Evolutionary conservation across 441 rosid genomes (phyloP).

Genomic region (Populus hybrid): DNA sequence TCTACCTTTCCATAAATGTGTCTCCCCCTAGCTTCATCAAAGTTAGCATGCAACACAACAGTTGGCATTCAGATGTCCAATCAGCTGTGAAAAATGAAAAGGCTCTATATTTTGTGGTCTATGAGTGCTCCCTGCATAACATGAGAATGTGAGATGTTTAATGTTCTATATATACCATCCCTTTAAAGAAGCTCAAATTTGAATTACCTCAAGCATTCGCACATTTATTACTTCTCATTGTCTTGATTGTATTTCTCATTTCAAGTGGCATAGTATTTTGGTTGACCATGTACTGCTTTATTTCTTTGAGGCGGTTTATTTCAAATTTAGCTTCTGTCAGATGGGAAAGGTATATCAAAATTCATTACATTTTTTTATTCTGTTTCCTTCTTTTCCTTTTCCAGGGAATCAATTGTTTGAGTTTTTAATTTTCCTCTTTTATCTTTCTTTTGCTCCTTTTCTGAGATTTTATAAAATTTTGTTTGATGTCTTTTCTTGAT

Average conservation of each 20-base stretch:
- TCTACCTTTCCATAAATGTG: not conserved
- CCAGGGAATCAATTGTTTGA: not conserved
- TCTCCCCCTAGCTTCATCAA: not conserved
- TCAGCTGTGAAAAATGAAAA: not conserved
- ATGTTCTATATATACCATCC: not conserved
- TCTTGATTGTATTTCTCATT: not conserved
- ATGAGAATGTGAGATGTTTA: not conserved
- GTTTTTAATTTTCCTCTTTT: not conserved
- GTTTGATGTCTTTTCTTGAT: not conserved
- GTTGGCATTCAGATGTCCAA: not conserved
- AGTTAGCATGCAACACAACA: not conserved
- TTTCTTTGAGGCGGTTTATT: constrained; percentile 7
- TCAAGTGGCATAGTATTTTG: not conserved
- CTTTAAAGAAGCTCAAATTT: not conserved
- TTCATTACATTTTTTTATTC: not conserved
- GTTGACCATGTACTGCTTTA: not conserved
- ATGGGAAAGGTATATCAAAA: not conserved
- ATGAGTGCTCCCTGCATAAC: not conserved
- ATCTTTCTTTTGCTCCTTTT: not conserved
- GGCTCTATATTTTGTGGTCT: not conserved
- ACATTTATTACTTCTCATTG: not conserved
- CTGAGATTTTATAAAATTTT: not conserved
- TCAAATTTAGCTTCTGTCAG: not conserved
- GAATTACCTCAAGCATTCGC: not conserved
- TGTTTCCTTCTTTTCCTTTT: not conserved